phyloP scores from a whole-genome alignment of 2,329 filamentous ascomycete species.

The Dichotomopilus funicola region DNA sequence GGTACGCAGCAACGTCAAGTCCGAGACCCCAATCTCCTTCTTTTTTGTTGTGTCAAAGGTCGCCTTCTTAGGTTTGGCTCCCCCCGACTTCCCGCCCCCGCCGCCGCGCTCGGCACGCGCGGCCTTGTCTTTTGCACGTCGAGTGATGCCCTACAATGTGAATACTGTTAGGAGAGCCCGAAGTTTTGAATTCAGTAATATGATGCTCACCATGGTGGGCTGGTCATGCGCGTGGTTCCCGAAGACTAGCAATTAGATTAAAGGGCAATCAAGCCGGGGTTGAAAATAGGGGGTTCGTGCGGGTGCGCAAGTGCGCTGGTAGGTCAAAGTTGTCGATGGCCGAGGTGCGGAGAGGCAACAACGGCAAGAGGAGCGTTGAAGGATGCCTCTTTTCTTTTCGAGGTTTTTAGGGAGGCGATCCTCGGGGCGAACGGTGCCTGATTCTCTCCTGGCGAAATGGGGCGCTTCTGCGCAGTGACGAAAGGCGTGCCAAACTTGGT shows the following conservation, averaged over 20 bases:
- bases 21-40: conserved; percentile 97
- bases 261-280: background rate
- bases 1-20: conserved; percentile 95
- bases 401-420: background rate
- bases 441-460: conserved; percentile 8
- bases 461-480: conserved; percentile 18
- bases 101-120: conserved; percentile 37
- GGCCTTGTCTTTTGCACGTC: conserved; percentile 43
- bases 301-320: background rate
- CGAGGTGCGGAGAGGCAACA: too few relatives aligned
- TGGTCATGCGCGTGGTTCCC: conserved; percentile 16
- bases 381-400: too few relatives aligned
- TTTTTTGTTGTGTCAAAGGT: conserved; percentile 95
- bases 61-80: conserved; percentile 79
- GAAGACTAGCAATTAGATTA: conserved; percentile 12
- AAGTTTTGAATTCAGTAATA: too few relatives aligned
- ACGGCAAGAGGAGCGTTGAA: too few relatives aligned
- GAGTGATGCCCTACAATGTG: conserved; percentile 40
- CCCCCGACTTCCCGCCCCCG: conserved; percentile 35
- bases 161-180: too few relatives aligned
- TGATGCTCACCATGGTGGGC: conserved; percentile 22
- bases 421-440: conserved; percentile 17
- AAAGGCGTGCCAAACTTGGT: conserved; percentile 16
- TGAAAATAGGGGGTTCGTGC: background rate
- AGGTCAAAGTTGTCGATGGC: background rate